phyloP scores from a whole-genome alignment of 169 alveolate genomes.

The Eimeria sp. region DNA sequence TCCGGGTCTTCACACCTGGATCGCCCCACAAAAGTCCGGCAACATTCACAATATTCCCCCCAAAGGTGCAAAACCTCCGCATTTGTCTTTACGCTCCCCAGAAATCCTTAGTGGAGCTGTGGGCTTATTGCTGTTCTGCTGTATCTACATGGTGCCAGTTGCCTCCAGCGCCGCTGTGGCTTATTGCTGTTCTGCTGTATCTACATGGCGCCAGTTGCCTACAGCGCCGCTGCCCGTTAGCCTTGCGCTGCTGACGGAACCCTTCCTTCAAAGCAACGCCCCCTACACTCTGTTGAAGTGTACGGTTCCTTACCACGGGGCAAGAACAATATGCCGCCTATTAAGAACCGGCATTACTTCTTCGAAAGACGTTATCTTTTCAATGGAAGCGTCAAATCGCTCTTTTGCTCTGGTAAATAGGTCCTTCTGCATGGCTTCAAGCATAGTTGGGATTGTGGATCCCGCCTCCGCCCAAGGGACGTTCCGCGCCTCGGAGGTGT shows the following conservation, averaged over 20 bases:
- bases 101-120: background rate
- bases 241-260: background rate
- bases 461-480: slow-evolving; percentile 77
- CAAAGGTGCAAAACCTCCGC: background rate
- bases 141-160: background rate
- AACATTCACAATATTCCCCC: background rate
- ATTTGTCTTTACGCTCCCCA: background rate
- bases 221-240: background rate
- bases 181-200: background rate
- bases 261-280: background rate
- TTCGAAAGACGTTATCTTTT: slow-evolving; percentile 78
- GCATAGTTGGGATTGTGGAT: slow-evolving; percentile 71
- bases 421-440: slow-evolving; percentile 83
- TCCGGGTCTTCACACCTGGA: slow-evolving; percentile 86
- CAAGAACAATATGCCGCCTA: slow-evolving; percentile 90
- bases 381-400: slow-evolving; percentile 79
- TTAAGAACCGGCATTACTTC: slow-evolving; percentile 93
- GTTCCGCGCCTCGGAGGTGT: slow-evolving; percentile 84
- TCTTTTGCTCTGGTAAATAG: slow-evolving; percentile 81
- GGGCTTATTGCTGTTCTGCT: background rate
- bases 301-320: slow-evolving; percentile 92
- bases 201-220: background rate
- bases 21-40: background rate
- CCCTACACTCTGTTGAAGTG: background rate
- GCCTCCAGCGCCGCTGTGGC: background rate